These are phyloP conservation scores for Leersia perrieri DNA, from an alignment of 176 grass and related monocot genomes.

Conservation along the genomic window DNA sequence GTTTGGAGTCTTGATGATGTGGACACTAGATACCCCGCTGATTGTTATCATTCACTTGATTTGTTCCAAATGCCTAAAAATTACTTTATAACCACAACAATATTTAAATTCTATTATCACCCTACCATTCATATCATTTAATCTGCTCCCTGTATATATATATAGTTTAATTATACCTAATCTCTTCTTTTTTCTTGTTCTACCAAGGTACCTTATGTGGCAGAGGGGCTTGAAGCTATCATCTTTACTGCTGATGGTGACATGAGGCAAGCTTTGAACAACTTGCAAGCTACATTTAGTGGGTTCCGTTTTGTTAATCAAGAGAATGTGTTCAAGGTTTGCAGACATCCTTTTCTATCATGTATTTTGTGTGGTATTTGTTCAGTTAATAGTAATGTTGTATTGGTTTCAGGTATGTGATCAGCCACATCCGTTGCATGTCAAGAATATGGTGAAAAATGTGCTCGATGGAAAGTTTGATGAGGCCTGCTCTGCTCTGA, in stretches of 20 bases:
- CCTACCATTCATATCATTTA: not conserved
- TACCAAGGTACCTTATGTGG: conserved; percentile 83
- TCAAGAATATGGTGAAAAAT: conserved; percentile 91
- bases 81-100: not conserved
- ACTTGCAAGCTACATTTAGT: conserved; percentile 90
- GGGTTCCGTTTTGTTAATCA: conserved; percentile 93
- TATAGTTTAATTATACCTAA: not conserved
- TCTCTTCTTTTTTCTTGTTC: conserved; percentile 6
- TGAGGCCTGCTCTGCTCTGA: conserved; percentile 66
- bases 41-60: not conserved
- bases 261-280: conserved; percentile 98
- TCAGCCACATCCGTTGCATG: conserved; percentile 88
- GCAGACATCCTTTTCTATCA: not conserved
- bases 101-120: not conserved
- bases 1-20: conserved; percentile 5
- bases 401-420: conserved; percentile 62
- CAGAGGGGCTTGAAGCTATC: conserved; percentile 91
- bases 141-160: not conserved
- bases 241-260: conserved; percentile 99
- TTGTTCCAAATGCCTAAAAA: not conserved
- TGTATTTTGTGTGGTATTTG: not conserved
- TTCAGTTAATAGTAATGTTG: conserved; percentile 5
- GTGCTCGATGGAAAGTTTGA: conserved; percentile 87
- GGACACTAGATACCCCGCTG: not conserved
- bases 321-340: conserved; percentile 92